phyloP scores from a whole-genome alignment of 768 basidiomycete species.

The Amanita fuliginea region DNA sequence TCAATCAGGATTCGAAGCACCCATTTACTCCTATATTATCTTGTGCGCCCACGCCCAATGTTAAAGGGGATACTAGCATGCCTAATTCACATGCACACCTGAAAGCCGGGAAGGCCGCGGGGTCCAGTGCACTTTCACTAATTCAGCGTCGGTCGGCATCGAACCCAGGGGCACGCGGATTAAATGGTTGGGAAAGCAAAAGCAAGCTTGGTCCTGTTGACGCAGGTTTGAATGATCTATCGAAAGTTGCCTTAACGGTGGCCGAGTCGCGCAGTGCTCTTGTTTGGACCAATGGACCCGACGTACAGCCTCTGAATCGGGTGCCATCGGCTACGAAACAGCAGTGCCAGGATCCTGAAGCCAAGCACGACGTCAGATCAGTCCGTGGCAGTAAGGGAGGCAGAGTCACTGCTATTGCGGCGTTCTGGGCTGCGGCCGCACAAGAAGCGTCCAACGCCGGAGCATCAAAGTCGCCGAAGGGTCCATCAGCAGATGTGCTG shows the following conservation, averaged over 20 bases:
- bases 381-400: constrained; percentile 73
- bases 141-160: not conserved
- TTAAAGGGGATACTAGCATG: not conserved
- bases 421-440: constrained; percentile 59
- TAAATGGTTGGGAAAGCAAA: not conserved
- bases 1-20: not conserved
- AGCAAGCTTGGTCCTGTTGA: not conserved
- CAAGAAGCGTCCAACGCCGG: not conserved
- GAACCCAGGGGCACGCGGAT: not conserved
- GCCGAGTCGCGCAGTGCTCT: constrained; percentile 8
- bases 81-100: not conserved
- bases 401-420: constrained; percentile 59
- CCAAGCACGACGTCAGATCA: constrained; percentile 64
- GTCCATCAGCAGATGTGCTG: not conserved
- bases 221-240: constrained; percentile 8
- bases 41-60: not conserved
- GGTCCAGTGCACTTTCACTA: not conserved
- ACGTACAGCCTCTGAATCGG: constrained; percentile 15
- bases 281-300: constrained; percentile 10
- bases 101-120: not conserved
- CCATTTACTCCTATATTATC: not conserved
- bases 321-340: constrained; percentile 17
- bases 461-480: not conserved
- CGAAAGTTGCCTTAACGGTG: constrained; percentile 12
- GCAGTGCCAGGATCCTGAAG: constrained; percentile 33